Base-by-base conservation (phyloP, 257 asterid genomes). In the Ajuga chamaepitys region DNA sequence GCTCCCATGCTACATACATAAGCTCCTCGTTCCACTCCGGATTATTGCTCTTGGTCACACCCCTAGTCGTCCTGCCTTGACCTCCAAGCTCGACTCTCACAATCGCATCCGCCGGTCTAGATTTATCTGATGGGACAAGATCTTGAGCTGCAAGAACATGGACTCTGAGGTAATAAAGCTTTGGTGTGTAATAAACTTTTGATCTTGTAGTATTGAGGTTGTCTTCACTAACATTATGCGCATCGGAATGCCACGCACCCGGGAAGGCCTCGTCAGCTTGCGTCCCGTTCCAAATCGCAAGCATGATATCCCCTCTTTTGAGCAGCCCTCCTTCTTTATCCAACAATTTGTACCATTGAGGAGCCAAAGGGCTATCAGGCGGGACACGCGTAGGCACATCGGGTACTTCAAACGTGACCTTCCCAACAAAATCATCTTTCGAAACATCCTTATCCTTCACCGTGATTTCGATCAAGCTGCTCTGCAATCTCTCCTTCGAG, bases 191-290 rank as follows among this genome's bases (percentile, higher is more conserved):
- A 64, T 91, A 91, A 14, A 91, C 96, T 71, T 88, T 91, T 2
- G 98, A 85, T n/a, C 92, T 66, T 0, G 96, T 88, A 7, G 77
- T 77, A 3, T 74, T 70, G 45, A 88, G 74, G 54, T 50, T 75
- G n/a, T 83, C 85, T 51, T 86, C 92, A 69, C 77, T 85, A 13
- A 87, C 70, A 46, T 71, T 56, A 34, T 88, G 92, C 73, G 98
- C 95, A 57, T 88, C 96, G 8, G 96, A 86, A 58, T 91, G 96
- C 95, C 96, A 88, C 7, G 96, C 98, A 21, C 88, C 89, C 0
- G 95, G 96, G 53, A 88, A 91, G 7, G 95, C 80, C 79, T 91
- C 98, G 32, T 91, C 98, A 4, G 98, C 98, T 67, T 91, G 98
- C 34, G 98, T 91, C 70, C 98, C 96, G 82, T 83, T 83, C 98